A percentile compares a stretch with the other conserved stretches of the same genome.
Conservation (phyloP, 371 early-diverging fungal species). For the Actinomortierella ambigua region DNA sequence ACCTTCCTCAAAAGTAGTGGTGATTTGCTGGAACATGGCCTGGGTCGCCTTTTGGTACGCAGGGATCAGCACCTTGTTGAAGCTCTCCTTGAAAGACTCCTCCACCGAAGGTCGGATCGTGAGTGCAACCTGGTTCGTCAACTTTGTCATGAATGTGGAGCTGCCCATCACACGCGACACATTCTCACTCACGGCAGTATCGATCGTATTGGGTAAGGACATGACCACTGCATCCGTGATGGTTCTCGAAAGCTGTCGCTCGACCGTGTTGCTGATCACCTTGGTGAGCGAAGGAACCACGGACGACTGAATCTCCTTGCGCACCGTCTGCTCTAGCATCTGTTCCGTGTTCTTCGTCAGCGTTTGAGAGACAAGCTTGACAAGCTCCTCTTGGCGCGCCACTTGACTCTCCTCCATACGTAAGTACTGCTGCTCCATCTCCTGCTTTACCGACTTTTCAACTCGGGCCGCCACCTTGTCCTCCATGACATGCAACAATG, state of each 20-base stretch:
- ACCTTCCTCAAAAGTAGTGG: conserved; percentile 44
- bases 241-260: conserved; percentile 44
- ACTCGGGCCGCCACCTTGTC: conserved; percentile 36
- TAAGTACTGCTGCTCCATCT: conserved; percentile 45
- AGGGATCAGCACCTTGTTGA: conserved; percentile 46
- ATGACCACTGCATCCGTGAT: conserved; percentile 44
- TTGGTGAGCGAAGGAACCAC: conserved; percentile 48
- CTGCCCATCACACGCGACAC: conserved; percentile 56
- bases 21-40: conserved; percentile 51
- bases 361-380: conserved; percentile 48
- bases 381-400: conserved; percentile 45
- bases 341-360: conserved; percentile 49
- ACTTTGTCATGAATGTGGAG: conserved; percentile 32
- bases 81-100: conserved; percentile 49
- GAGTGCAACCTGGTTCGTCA: conserved; percentile 42
- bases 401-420: conserved; percentile 48
- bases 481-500: conserved; percentile 32
- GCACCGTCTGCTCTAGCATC: conserved; percentile 48
- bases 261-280: conserved; percentile 44
- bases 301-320: conserved; percentile 46
- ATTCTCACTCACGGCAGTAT: conserved; percentile 54
- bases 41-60: conserved; percentile 50
- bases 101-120: conserved; percentile 47
- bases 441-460: conserved; percentile 33
- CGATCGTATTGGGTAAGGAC: conserved; percentile 51